phyloP scores from a whole-genome alignment of 306 rosid genomes.

The Hippophae gyantsensis region DNA sequence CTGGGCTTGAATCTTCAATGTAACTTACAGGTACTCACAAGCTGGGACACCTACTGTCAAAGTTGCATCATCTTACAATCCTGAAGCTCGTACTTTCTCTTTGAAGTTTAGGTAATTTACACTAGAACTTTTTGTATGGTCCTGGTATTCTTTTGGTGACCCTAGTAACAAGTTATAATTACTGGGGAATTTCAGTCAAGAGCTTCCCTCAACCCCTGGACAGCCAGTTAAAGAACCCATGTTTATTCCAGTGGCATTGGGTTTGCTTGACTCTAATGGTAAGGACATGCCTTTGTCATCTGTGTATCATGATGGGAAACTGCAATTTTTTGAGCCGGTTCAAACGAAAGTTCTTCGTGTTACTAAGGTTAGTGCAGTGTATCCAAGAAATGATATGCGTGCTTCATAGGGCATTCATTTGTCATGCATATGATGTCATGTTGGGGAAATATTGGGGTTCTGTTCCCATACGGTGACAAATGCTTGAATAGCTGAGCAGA shows the following conservation, averaged over 20 bases:
- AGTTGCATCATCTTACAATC: conserved; percentile 63
- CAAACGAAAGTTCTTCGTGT: conserved; percentile 68
- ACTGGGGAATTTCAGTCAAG: conserved; percentile 60
- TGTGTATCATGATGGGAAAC: conserved; percentile 53
- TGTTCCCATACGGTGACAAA: neutral
- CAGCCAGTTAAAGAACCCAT: conserved; percentile 84
- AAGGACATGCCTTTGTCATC: conserved; percentile 61
- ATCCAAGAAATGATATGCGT: conserved; percentile 3
- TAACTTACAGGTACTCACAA: conserved; percentile 79
- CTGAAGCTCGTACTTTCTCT: conserved; percentile 61
- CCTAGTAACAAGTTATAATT: conserved; percentile 24
- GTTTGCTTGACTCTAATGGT: conserved; percentile 74
- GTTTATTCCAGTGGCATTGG: conserved; percentile 80
- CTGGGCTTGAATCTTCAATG: neutral
- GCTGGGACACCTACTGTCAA: conserved; percentile 90
- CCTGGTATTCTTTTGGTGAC: conserved; percentile 17
- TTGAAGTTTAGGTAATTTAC: conserved; percentile 63
- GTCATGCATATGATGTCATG: neutral
- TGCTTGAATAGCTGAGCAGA: neutral
- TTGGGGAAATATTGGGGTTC: neutral
- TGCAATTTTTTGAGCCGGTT: conserved; percentile 58
- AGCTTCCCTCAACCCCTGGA: conserved; percentile 81
- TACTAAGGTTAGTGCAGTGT: conserved; percentile 55
- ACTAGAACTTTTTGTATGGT: conserved; percentile 7
- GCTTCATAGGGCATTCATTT: conserved; percentile 1